A percentile compares a stretch with the other conserved stretches of the same genome.
Evolutionary conservation across 129 eudicot species (phyloP).

Genomic region (Escallonia herrerae): DNA sequence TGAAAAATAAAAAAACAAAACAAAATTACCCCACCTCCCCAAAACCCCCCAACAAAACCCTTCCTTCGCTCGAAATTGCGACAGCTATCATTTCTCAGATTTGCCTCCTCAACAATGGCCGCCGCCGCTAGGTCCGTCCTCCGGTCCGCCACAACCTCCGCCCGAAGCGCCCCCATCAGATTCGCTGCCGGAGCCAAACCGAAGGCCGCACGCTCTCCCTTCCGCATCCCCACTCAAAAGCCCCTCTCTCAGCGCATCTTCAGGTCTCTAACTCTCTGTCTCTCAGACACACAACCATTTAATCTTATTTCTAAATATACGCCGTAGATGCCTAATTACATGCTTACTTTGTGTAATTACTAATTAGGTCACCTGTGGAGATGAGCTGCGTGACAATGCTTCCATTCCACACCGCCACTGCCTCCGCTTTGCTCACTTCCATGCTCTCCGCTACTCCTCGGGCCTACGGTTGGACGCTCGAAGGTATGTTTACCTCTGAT

Average conservation of each 20-base stretch:
- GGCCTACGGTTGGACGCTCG: slow-evolving; percentile 59
- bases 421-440: slow-evolving; percentile 86
- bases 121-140: slow-evolving; percentile 61
- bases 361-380: slow-evolving; percentile 72
- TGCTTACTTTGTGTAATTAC: no score
- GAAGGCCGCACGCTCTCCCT: slow-evolving; percentile 43
- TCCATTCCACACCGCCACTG: slow-evolving; percentile 83
- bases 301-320: no score
- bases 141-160: slow-evolving; percentile 45
- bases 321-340: not conserved
- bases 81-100: no score
- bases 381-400: slow-evolving; percentile 51
- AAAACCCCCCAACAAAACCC: no score
- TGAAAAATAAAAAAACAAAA: no score
- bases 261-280: slow-evolving; percentile 33
- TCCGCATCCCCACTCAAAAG: slow-evolving; percentile 51
- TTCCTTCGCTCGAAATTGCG: no score
- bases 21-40: no score
- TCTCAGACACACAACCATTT: not conserved
- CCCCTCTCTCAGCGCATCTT: slow-evolving; percentile 67
- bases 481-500: slow-evolving; percentile 35
- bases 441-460: slow-evolving; percentile 78
- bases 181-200: slow-evolving; percentile 41
- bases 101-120: slow-evolving; percentile 24
- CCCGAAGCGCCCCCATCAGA: slow-evolving; percentile 34